Percentiles rank a stretch among this genome's conserved stretches.
Conservation (phyloP, 768 basidiomycete genomes). For the Lenzites betulinus region DNA sequence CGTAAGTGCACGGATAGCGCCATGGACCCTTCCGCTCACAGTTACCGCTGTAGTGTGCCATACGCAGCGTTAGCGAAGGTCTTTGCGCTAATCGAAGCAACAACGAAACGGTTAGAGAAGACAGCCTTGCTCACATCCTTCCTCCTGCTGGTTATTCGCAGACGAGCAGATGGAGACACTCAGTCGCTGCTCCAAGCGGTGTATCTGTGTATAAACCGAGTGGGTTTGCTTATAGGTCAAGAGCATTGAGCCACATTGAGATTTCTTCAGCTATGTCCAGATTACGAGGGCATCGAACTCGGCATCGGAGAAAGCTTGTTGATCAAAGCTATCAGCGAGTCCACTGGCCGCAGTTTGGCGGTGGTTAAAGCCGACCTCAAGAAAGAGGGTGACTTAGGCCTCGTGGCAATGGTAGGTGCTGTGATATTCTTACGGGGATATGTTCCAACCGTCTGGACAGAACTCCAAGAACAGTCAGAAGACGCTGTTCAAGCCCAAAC, state of each 20-base stretch:
- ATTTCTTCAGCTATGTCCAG: conserved; percentile 74
- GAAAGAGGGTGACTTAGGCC: conserved; percentile 92
- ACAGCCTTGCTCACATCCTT: conserved; percentile 86
- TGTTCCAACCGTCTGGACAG: conserved; percentile 41
- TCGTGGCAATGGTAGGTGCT: conserved; percentile 85
- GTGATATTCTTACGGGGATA: background rate
- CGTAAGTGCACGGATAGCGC: conserved; percentile 52
- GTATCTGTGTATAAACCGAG: conserved; percentile 96
- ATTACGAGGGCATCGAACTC: conserved; percentile 92
- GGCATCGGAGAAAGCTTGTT: conserved; percentile 95
- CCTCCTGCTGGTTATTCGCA: conserved; percentile 84
- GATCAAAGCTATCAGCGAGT: conserved; percentile 93
- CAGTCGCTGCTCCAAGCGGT: conserved; percentile 83
- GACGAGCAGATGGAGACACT: conserved; percentile 74
- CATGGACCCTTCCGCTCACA: background rate
- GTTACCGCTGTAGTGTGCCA: conserved; percentile 63
- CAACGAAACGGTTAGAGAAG: conserved; percentile 95
- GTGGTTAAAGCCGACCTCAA: conserved; percentile 90
- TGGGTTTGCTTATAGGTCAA: conserved; percentile 39
- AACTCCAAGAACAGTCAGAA: conserved; percentile 93
- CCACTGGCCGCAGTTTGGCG: conserved; percentile 83
- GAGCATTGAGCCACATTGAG: too few species aligned
- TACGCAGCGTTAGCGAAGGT: conserved; percentile 91
- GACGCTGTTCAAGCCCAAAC: conserved; percentile 92
- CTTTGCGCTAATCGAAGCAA: conserved; percentile 88